A percentile compares a stretch with the other conserved stretches of the same genome.
phyloP scores from a whole-genome alignment of 176 grass and related monocot species.

The Phoenix dactylifera region DNA sequence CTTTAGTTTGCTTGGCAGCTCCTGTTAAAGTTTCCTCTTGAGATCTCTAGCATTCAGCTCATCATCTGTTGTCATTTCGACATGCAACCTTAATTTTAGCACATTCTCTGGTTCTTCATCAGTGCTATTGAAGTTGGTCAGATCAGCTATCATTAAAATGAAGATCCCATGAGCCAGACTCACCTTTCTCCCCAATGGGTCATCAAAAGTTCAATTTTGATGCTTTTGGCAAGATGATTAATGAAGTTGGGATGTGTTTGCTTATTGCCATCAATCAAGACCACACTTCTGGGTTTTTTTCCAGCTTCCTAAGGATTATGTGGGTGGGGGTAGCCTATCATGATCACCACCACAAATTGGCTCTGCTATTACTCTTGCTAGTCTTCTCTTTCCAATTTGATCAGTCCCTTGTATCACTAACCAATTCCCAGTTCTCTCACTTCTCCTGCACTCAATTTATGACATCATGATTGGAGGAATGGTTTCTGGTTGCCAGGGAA shows the following conservation, averaged over 20 bases:
- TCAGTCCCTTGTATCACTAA: constrained; percentile 53
- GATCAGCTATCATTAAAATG: constrained; percentile 29
- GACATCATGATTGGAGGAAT: constrained; percentile 40
- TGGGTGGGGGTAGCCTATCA: constrained; percentile 10
- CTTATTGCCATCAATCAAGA: constrained; percentile 41
- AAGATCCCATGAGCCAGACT: constrained; percentile 24
- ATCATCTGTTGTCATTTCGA: constrained; percentile 4
- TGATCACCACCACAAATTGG: constrained; percentile 22
- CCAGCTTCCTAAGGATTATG: constrained; percentile 8
- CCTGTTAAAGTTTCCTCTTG: constrained; percentile 40
- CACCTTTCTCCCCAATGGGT: neutral
- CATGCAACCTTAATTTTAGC: constrained; percentile 26
- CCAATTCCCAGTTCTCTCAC: constrained; percentile 27
- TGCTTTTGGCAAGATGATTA: constrained; percentile 1
- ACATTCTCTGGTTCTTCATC: neutral
- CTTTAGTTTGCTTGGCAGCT: constrained; percentile 20
- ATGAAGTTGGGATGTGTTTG: constrained; percentile 24
- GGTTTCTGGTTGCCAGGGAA: constrained; percentile 49
- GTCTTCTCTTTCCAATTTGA: constrained; percentile 30
- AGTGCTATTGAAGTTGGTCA: neutral
- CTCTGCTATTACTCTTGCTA: constrained; percentile 31
- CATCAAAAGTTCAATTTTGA: constrained; percentile 23
- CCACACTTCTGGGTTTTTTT: constrained; percentile 23
- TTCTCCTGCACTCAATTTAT: neutral
- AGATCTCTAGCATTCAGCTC: neutral